These are phyloP conservation scores for Akanthomyces lecanii DNA, from an alignment of 2,329 filamentous ascomycete genomes.

Conservation along the genomic window DNA sequence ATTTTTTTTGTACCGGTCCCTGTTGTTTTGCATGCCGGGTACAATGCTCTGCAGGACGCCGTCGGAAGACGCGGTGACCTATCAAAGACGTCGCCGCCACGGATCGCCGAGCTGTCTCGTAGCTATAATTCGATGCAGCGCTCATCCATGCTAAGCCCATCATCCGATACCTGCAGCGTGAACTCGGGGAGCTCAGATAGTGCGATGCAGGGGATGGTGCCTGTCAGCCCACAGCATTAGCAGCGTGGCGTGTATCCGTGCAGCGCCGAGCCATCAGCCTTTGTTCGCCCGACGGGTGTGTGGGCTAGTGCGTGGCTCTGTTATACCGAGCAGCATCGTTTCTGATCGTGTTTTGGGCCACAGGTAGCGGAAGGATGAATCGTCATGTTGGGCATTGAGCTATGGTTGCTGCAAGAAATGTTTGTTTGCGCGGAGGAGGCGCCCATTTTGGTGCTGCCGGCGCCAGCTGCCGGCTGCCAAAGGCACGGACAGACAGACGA, in stretches of 20 bases:
- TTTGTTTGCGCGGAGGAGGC: not conserved
- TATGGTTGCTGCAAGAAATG: not conserved
- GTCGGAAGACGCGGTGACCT: not conserved
- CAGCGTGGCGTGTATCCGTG: not conserved
- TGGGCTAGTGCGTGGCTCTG: not conserved
- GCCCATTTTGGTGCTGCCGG: not conserved
- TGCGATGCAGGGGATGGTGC: not conserved
- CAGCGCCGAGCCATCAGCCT: not conserved
- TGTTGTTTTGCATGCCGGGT: not conserved
- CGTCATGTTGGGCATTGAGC: too few species aligned
- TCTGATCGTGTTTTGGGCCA: not conserved
- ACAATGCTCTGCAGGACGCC: not conserved
- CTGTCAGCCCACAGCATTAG: not conserved
- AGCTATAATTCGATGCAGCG: not conserved
- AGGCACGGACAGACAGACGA: not conserved
- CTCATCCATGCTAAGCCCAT: not conserved
- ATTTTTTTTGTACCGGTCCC: not conserved
- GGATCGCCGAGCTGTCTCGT: not conserved
- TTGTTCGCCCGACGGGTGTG: not conserved
- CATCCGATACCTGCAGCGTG: constrained; percentile 1
- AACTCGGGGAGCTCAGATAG: not conserved
- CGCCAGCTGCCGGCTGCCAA: constrained; percentile 1
- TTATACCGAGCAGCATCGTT: not conserved
- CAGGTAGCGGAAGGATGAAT: not conserved
- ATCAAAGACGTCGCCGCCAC: not conserved